Evolutionary conservation across 2,329 filamentous ascomycete genomes (phyloP).

Genomic region (Stenocarpella maydis): DNA sequence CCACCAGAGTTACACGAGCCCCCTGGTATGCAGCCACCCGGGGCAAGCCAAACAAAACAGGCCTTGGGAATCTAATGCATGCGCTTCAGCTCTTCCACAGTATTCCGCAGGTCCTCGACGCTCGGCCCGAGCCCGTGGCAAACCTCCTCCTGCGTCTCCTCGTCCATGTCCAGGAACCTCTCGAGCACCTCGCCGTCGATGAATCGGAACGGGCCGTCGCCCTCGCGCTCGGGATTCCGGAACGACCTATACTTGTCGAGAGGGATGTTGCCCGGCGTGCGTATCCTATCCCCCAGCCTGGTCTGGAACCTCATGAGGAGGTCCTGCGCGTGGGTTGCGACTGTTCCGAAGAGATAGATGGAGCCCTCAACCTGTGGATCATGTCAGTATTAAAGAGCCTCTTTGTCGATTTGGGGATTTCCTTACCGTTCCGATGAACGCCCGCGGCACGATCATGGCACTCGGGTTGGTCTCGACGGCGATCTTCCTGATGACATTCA

Average conservation of each 20-base stretch:
- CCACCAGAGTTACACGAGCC: not conserved
- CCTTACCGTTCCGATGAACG: constrained; percentile 87
- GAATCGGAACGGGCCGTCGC: constrained; percentile 83
- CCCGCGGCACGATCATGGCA: constrained; percentile 78
- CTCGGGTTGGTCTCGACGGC: constrained; percentile 70
- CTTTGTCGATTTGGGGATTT: not conserved
- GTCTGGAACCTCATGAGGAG: constrained; percentile 83
- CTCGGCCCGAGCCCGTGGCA: constrained; percentile 65
- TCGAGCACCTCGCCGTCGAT: constrained; percentile 94
- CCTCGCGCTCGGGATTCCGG: constrained; percentile 73
- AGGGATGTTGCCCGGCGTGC: constrained; percentile 74
- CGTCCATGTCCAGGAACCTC: constrained; percentile 77
- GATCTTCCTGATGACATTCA: constrained; percentile 85
- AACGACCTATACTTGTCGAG: constrained; percentile 87
- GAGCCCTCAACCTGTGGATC: constrained; percentile 79
- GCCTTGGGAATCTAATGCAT: constrained; percentile 57
- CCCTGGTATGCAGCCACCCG: not conserved
- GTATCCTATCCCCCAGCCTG: constrained; percentile 71
- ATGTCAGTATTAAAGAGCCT: constrained; percentile 38
- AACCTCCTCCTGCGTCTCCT: constrained; percentile 61
- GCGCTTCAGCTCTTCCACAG: constrained; percentile 69
- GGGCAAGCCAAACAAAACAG: not conserved
- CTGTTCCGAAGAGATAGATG: constrained; percentile 87
- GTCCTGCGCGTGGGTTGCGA: constrained; percentile 76
- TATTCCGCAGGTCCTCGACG: constrained; percentile 68